Conservation (phyloP, 352 stramenopile genomes). For the Phytophthora colocasiae region DNA sequence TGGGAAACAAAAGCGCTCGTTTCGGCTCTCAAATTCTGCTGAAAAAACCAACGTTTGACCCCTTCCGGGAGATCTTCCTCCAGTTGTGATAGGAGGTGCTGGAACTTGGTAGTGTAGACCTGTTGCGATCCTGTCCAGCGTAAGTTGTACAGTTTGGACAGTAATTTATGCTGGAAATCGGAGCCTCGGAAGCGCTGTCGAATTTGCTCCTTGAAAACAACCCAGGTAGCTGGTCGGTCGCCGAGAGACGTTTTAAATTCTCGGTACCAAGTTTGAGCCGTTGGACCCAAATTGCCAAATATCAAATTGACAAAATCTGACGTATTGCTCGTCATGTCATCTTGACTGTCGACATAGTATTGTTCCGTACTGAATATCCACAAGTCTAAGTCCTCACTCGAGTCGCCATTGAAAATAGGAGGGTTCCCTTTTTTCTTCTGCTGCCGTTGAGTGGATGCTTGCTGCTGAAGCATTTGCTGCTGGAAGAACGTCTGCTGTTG, state of each 20-base stretch:
- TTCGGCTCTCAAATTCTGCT: too few species aligned
- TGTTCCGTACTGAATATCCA: slow-evolving; percentile 9
- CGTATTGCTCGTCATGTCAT: slow-evolving; percentile 1
- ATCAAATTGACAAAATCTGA: slow-evolving; percentile 13
- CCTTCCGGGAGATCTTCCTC: too few species aligned
- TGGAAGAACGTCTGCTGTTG: too few species aligned
- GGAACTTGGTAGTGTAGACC: background rate
- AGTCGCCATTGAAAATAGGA: too few species aligned
- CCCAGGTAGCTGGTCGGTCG: background rate
- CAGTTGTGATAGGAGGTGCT: too few species aligned
- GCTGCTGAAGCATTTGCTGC: too few species aligned
- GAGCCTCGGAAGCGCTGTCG: slow-evolving; percentile 1
- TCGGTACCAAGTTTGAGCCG: slow-evolving; percentile 5
- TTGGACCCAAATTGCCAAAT: slow-evolving; percentile 6
- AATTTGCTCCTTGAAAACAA: slow-evolving; percentile 4
- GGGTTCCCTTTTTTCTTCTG: too few species aligned
- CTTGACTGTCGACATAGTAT: background rate
- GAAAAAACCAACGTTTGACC: too few species aligned
- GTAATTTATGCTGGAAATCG: slow-evolving; percentile 5
- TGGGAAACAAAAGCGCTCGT: too few species aligned
- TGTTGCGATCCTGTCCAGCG: background rate
- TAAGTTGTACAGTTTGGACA: slow-evolving; percentile 3
- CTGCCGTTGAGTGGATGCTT: too few species aligned
- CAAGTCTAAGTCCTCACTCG: background rate
- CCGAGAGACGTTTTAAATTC: slow-evolving; percentile 5